Evolutionary conservation across 2,329 filamentous ascomycete species (phyloP), one percentile per base, ranked within the genome.

Genomic region (Colletotrichum spaethianum): DNA sequence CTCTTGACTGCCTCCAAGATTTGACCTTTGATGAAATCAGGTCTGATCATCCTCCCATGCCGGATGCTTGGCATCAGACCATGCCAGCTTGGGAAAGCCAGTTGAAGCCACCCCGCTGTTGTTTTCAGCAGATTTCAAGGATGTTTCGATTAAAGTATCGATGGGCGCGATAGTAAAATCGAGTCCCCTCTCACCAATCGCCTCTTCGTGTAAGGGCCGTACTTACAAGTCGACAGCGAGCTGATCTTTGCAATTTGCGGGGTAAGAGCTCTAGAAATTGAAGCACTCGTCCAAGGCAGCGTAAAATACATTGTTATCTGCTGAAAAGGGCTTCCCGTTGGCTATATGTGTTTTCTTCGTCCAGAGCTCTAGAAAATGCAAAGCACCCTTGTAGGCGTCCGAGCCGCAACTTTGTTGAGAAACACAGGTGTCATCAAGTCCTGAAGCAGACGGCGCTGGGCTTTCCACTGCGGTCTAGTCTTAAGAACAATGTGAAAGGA

Each of bases 351-450:
- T 69, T 63, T 83, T 84, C 53, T 76, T 40, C 23, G 76, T 63
- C 80, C 80, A 83, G 12, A 84, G 38, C 20, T 77, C 74, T 38
- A 83, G 74, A 42, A 84, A 66, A 40, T 77, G 75, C 26, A 63
- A 56, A 11, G 77, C 75, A 8, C 74, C 75, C 16, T 75, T 74
- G 72, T 83, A 80, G 8, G 83, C 73, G 78, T 75, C 0, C 81
- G 81, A 0, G 78, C 82, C 2, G 63, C 68, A 8, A 83, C 77
- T 16, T 74, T 55, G 46, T 75, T 76, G 6, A 84, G 73, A 56
- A 83, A 84, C 0, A 71, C 74, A 1, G 79, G 79, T 1, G 78
- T 74, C 81, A 84, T 84, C 23, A 82, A 73, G 67, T 84, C 79
- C 28, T 80, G 79, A 46, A 83, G 75, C 7, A 83, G 76, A 23